A percentile compares a stretch with the other conserved stretches of the same genome.
These are phyloP conservation scores for Uronychia setigera DNA, from an alignment of 73 alveolate species.

Conservation along the genomic window DNA sequence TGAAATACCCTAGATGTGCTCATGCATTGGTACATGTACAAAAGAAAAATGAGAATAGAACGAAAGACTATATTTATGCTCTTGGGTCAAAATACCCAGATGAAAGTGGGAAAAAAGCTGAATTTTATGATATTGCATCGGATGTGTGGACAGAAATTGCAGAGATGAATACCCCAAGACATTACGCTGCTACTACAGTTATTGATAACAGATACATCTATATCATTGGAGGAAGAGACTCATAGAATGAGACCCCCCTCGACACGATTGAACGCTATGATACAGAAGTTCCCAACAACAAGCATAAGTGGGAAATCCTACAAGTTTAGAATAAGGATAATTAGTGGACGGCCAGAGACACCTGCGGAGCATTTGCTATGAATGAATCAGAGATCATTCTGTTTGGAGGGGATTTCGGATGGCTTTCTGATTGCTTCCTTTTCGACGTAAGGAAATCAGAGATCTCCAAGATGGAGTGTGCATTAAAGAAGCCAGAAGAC, in stretches of 20 bases:
- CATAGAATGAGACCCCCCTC: conserved; percentile 47
- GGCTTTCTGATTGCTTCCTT: conserved; percentile 55
- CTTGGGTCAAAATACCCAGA: conserved; percentile 63
- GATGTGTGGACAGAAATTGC: conserved; percentile 50
- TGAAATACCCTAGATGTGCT: conserved; percentile 47
- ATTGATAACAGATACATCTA: conserved; percentile 42
- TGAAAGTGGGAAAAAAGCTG: conserved; percentile 50
- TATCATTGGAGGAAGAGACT: conserved; percentile 58
- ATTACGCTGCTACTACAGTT: conserved; percentile 44
- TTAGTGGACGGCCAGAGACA: conserved; percentile 60
- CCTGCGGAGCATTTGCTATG: conserved; percentile 40
- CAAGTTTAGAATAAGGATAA: conserved; percentile 25
- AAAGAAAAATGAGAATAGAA: conserved; percentile 17
- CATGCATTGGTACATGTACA: conserved; percentile 44
- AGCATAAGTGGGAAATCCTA: conserved; percentile 40
- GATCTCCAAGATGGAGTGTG: conserved; percentile 23
- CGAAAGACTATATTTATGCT: conserved; percentile 49
- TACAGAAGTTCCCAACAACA: background rate
- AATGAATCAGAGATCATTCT: conserved; percentile 42
- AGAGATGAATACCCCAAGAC: conserved; percentile 46
- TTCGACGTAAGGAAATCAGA: conserved; percentile 25
- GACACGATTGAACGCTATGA: conserved; percentile 53
- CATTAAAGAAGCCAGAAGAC: conserved; percentile 55
- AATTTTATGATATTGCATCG: conserved; percentile 48
- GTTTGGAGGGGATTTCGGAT: conserved; percentile 61